These are phyloP conservation scores for Leccinum ochraceum DNA, from an alignment of 768 basidiomycete genomes.

Conservation along the genomic window DNA sequence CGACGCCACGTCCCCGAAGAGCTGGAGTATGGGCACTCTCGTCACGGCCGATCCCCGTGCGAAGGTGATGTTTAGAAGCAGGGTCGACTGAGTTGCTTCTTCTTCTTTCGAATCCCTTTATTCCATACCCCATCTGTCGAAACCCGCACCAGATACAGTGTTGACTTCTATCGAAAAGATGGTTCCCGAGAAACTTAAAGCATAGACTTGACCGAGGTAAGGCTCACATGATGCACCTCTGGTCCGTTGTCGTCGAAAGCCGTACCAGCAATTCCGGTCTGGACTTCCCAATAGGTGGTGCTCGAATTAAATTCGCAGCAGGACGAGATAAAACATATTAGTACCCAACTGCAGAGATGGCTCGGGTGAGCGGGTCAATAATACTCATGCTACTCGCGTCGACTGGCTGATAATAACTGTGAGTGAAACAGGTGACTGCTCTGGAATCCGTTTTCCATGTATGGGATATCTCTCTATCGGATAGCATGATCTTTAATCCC, in stretches of 20 bases:
- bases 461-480: neutral
- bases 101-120: neutral
- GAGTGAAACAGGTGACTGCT: neutral
- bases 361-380: neutral
- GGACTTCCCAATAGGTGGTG: neutral
- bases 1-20: neutral
- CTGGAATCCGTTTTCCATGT: neutral
- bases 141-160: neutral
- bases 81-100: neutral
- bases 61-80: conserved; percentile 16
- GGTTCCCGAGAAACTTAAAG: neutral
- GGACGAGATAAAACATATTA: too few relatives aligned
- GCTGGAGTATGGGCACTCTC: neutral
- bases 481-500: neutral
- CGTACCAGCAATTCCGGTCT: neutral
- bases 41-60: conserved; percentile 1
- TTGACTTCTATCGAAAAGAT: neutral
- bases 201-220: neutral
- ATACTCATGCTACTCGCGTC: neutral
- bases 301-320: neutral
- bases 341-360: neutral
- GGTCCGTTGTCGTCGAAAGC: neutral
- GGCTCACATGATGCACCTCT: neutral
- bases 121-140: neutral
- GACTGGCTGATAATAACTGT: neutral